Conservation (phyloP, 139 green algal species). For the Chlamydomonas urium region DNA sequence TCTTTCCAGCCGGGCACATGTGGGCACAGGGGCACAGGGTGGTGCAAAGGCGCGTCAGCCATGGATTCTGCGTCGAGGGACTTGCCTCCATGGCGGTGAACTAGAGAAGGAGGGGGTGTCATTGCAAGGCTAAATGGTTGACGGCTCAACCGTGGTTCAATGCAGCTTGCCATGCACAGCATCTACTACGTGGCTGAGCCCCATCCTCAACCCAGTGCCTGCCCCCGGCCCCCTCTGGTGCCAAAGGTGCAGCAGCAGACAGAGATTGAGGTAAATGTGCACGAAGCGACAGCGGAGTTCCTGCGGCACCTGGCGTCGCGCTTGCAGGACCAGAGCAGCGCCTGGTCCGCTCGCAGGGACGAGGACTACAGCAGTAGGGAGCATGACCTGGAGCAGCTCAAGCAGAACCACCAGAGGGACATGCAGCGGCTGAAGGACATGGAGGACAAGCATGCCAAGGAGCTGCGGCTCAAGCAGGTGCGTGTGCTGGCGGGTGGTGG, state of each 20-base stretch:
- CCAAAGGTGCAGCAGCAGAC: conserved; percentile 35
- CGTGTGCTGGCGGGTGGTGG: not conserved
- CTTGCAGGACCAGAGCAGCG: conserved; percentile 32
- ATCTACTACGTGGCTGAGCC: too few species aligned
- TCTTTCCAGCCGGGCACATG: not conserved
- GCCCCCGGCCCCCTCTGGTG: not conserved
- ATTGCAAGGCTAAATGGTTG: too few species aligned
- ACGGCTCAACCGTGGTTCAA: too few species aligned
- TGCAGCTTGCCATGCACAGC: too few species aligned
- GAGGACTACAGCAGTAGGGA: conserved; percentile 30
- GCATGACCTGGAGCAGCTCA: conserved; percentile 29
- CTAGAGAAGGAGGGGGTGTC: too few species aligned
- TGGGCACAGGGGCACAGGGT: not conserved
- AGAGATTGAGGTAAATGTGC: conserved; percentile 43
- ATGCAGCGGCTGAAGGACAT: conserved; percentile 16
- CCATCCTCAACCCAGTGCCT: not conserved
- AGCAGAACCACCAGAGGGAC: not conserved
- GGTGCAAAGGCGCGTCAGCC: not conserved
- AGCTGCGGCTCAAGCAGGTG: conserved; percentile 21
- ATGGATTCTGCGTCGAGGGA: not conserved
- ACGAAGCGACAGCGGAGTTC: conserved; percentile 20
- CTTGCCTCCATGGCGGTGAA: not conserved
- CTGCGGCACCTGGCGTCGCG: conserved; percentile 10
- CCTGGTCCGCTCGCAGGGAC: conserved; percentile 24
- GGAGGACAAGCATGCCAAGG: conserved; percentile 16